Evolutionary conservation across 768 basidiomycete genomes (phyloP).

Genomic region (Agaricus subrufescens): DNA sequence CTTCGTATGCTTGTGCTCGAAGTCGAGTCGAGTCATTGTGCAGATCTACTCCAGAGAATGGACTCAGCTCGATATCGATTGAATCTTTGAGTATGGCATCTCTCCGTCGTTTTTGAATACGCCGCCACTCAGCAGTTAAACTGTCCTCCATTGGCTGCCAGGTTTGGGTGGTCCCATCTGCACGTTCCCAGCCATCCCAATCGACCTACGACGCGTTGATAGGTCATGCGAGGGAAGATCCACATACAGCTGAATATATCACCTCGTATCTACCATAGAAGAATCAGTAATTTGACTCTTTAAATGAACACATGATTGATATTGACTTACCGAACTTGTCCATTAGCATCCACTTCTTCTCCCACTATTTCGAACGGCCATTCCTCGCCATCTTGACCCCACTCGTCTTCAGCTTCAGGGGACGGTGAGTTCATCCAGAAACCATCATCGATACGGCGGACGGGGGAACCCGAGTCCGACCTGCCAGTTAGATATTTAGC

Average conservation of each 20-base stretch:
- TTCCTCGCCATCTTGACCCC: conserved; percentile 15
- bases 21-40: conserved; percentile 40
- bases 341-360: conserved; percentile 32
- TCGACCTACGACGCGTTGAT: conserved; percentile 30
- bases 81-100: conserved; percentile 21
- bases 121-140: conserved; percentile 26
- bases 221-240: not conserved
- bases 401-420: conserved; percentile 10
- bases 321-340: conserved; percentile 25
- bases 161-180: conserved; percentile 50
- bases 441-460: not conserved
- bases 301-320: not conserved
- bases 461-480: not conserved
- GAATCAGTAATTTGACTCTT: not conserved
- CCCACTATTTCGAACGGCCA: conserved; percentile 34
- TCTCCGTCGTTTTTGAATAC: conserved; percentile 25
- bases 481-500: not conserved
- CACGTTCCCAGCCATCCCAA: conserved; percentile 48
- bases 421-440: conserved; percentile 9
- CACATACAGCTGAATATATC: not conserved
- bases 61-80: conserved; percentile 30
- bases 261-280: conserved; percentile 25
- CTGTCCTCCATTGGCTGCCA: conserved; percentile 33
- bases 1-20: conserved; percentile 38
- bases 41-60: conserved; percentile 32